Evolutionary conservation across 2,329 filamentous ascomycete species (phyloP).

Genomic region (Pezicula carpinea): DNA sequence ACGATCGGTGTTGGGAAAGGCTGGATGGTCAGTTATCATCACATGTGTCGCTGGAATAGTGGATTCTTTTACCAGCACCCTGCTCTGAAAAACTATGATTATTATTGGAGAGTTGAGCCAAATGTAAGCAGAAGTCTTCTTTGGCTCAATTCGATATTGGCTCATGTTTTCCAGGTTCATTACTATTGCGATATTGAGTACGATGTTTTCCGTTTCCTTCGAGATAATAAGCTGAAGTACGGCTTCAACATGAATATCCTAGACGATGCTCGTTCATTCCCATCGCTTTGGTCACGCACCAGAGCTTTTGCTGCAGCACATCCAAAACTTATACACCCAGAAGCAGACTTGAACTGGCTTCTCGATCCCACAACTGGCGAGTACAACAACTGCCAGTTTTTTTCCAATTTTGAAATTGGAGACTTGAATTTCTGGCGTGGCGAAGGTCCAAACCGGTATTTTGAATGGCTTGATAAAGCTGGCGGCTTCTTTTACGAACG

Average conservation of each 20-base stretch:
- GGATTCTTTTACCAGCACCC: slow-evolving; percentile 78
- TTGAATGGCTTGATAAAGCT: slow-evolving; percentile 77
- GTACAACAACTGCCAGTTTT: slow-evolving; percentile 99
- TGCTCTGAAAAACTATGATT: slow-evolving; percentile 56
- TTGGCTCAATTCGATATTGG: neutral
- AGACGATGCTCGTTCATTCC: slow-evolving; percentile 90
- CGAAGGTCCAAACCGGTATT: slow-evolving; percentile 82
- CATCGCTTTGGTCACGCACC: slow-evolving; percentile 87
- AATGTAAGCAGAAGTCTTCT: slow-evolving; percentile 41
- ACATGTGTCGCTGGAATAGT: slow-evolving; percentile 96
- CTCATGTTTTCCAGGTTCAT: slow-evolving; percentile 37
- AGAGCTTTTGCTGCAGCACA: slow-evolving; percentile 86
- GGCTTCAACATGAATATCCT: slow-evolving; percentile 80
- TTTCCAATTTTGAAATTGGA: slow-evolving; percentile 98
- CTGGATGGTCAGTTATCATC: slow-evolving; percentile 90
- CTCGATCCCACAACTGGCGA: slow-evolving; percentile 76
- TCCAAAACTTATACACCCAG: slow-evolving; percentile 76
- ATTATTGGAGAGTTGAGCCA: slow-evolving; percentile 58
- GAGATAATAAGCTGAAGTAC: slow-evolving; percentile 77
- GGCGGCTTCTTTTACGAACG: slow-evolving; percentile 98
- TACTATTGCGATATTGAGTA: slow-evolving; percentile 65
- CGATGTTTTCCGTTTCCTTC: slow-evolving; percentile 82
- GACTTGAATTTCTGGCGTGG: slow-evolving; percentile 88
- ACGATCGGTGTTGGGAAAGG: slow-evolving; percentile 95
- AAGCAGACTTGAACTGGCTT: slow-evolving; percentile 82